These are phyloP conservation scores for Mycena belliarum DNA, from an alignment of 768 basidiomycete species.

Conservation along the genomic window DNA sequence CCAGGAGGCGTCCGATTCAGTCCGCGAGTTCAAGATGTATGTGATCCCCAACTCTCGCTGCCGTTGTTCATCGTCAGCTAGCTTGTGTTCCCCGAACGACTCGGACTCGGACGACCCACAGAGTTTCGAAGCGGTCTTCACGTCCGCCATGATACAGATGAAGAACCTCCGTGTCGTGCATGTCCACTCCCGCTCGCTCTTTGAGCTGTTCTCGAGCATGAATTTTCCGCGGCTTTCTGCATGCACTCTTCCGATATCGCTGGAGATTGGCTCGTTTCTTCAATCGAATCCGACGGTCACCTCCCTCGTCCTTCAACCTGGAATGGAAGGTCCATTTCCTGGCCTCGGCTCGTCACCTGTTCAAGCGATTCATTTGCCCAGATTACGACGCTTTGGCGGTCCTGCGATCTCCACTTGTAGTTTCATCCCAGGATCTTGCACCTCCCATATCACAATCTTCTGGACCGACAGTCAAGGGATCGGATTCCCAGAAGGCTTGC, in stretches of 20 bases:
- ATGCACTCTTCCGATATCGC: neutral
- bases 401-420: neutral
- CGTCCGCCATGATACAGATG: neutral
- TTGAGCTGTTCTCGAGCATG: neutral
- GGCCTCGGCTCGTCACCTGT: neutral
- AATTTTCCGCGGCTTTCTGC: neutral
- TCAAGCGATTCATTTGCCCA: constrained; percentile 1
- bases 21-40: constrained; percentile 3
- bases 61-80: neutral
- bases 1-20: neutral
- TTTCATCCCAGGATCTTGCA: neutral
- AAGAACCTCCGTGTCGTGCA: neutral
- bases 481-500: neutral
- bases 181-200: neutral
- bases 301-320: neutral
- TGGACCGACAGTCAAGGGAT: neutral
- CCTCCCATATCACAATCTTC: neutral
- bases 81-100: neutral
- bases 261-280: neutral
- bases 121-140: neutral
- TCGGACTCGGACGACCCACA: neutral
- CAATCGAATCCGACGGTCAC: neutral
- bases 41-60: neutral
- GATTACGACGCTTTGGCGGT: neutral
- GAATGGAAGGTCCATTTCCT: too few species aligned